Percentiles rank a stretch among this genome's conserved stretches.
These are phyloP conservation scores for Rhamnella rubrinervis DNA, from an alignment of 331 rosid genomes.

Conservation along the genomic window DNA sequence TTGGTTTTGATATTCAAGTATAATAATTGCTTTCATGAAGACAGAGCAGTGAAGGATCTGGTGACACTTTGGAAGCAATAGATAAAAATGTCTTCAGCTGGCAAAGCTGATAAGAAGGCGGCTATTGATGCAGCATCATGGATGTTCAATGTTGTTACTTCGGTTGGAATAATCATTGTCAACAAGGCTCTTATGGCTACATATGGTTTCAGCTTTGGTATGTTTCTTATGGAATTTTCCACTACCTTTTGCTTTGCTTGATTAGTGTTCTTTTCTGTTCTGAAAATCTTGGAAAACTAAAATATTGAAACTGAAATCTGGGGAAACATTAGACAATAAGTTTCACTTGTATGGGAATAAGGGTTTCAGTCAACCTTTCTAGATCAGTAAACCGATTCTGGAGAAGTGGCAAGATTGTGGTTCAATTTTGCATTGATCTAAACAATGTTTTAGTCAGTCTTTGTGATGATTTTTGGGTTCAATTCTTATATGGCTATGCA, in stretches of 20 bases:
- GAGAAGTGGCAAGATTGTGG: no score
- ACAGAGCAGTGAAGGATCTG: slow-evolving; percentile 32
- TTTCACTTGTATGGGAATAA: no score
- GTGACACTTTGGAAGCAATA: slow-evolving; percentile 26
- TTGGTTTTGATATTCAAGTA: slow-evolving; percentile 16
- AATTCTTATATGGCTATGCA: no score
- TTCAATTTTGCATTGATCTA: no score
- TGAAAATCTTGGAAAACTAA: neutral
- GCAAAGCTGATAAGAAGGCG: slow-evolving; percentile 72
- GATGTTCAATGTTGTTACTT: slow-evolving; percentile 89
- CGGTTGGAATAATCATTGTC: slow-evolving; percentile 88
- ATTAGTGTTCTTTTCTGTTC: neutral
- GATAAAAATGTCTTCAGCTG: slow-evolving; percentile 52
- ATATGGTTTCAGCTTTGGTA: slow-evolving; percentile 89
- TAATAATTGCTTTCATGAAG: slow-evolving; percentile 30
- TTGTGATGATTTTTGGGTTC: no score
- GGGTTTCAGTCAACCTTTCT: no score
- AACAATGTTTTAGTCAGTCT: no score
- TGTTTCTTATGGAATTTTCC: neutral
- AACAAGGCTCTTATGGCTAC: slow-evolving; percentile 87
- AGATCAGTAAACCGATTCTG: no score
- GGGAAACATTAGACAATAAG: no score
- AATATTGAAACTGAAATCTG: neutral
- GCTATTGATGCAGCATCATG: slow-evolving; percentile 80
- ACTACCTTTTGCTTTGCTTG: neutral